Evolutionary conservation across 306 rosid species (phyloP), one percentile per base, ranked within the genome.

Genomic region (Inga oerstediana): DNA sequence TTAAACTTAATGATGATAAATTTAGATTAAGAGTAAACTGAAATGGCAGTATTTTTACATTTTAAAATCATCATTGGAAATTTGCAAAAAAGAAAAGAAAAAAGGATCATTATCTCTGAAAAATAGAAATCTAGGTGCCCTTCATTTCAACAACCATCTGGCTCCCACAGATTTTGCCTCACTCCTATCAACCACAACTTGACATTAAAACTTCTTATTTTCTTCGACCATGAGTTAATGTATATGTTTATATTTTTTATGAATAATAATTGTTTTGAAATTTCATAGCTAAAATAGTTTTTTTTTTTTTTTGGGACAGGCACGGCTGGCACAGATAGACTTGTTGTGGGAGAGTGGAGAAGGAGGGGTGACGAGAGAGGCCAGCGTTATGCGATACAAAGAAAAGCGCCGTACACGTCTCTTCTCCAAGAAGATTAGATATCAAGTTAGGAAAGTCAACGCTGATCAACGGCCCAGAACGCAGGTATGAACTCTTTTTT

Each of bases 381-480:
- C 96, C 4, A 90, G 93, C 45, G 89, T 92, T 49, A 8, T 88
- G 35, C 92, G 96, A 1, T 87, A 92, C 84, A 90, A 87, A 15
- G 96, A 92, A 56, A 92, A 92, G 39, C 88, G 93, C 8, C 88
- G 92, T 32, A 87, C 90, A 0, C 90, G 96, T 2, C 84, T 92
- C 46, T 88, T 84, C 84, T 87, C 93, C 0, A 92, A 88, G 87
- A 92, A 92, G 85, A 92, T 92, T 48, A 90, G 96, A 41, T 92
- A 92, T 20, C 92, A 90, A 66, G 96, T 92, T 8, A 83, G 91
- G 84, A 92, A 73, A 7, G 88, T 87, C 80, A 92, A 92, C 51
- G 96, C 90, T 0, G 93, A 92, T 85, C 79, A 78, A 88, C 92
- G 96, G 77, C 93, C 93, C 79, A 92, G 92, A 78, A 75, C 87